Percentiles rank a stretch among this genome's conserved stretches.
phyloP scores from a whole-genome alignment of 306 rosid genomes.

The Trichosanthes truncata region DNA sequence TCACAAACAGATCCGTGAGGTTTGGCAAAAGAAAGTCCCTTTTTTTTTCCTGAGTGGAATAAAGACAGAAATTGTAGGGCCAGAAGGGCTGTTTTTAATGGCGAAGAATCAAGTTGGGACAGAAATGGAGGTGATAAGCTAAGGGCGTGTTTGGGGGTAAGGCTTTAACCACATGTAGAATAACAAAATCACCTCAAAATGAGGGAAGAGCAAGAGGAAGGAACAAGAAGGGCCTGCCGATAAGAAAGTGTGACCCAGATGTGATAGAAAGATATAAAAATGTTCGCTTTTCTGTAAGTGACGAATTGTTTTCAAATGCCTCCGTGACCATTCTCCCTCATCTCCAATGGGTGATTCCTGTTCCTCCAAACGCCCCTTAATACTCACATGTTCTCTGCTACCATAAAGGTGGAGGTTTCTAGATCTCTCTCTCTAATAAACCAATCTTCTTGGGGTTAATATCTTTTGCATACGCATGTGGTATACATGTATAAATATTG shows the following conservation, averaged over 20 bases:
- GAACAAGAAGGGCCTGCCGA: neutral
- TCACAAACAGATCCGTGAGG: neutral
- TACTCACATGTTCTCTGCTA: neutral
- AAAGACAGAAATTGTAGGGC: neutral
- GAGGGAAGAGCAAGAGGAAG: neutral
- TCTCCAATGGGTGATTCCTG: slow-evolving; percentile 1
- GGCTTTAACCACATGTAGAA: neutral
- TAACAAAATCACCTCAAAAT: neutral
- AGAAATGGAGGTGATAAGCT: neutral
- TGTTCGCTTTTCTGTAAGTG: neutral
- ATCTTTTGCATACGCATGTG: no score
- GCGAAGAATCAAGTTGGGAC: neutral
- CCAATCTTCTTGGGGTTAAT: neutral
- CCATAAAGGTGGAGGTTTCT: neutral
- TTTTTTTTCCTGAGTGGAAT: neutral
- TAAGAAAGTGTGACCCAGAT: neutral
- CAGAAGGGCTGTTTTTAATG: neutral
- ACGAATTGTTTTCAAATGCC: neutral
- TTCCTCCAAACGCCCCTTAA: neutral
- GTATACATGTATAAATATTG: neutral
- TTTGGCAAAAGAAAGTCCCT: neutral
- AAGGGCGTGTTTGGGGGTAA: neutral
- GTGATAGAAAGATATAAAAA: neutral
- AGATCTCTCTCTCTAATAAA: neutral
- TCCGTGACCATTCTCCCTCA: slow-evolving; percentile 2